Percentiles rank a stretch among this genome's conserved stretches.
Conservation (phyloP, 192 early-diverging fungal genomes). For the Gonapodya sp. region DNA sequence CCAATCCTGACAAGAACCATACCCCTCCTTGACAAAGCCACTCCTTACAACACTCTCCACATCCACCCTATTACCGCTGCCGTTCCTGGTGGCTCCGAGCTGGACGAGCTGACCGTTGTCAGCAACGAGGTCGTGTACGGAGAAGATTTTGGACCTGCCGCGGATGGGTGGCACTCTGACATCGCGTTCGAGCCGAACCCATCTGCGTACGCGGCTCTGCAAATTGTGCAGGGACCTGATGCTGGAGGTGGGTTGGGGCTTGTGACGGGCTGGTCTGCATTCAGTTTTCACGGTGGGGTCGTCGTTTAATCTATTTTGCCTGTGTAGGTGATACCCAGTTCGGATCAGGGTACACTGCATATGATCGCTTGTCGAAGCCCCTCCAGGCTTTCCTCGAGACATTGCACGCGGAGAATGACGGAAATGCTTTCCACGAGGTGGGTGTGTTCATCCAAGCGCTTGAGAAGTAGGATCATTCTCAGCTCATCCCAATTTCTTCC, state of each 20-base stretch:
- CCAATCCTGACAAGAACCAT: not conserved
- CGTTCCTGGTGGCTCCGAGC: not conserved
- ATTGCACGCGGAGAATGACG: slow-evolving; percentile 30
- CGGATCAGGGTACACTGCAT: slow-evolving; percentile 27
- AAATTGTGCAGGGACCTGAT: slow-evolving; percentile 34
- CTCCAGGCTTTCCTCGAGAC: slow-evolving; percentile 21
- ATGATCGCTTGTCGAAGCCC: slow-evolving; percentile 24
- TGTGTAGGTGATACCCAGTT: slow-evolving; percentile 33
- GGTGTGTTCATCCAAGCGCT: slow-evolving; percentile 42
- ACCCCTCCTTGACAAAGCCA: not conserved
- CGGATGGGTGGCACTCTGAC: slow-evolving; percentile 37
- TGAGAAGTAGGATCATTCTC: no score
- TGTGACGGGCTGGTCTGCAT: no score
- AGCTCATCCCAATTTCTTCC: slow-evolving; percentile 39
- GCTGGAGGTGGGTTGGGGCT: slow-evolving; percentile 48
- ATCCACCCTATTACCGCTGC: slow-evolving; percentile 12
- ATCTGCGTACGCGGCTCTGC: slow-evolving; percentile 38
- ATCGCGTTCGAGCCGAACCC: slow-evolving; percentile 47
- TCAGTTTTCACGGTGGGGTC: slow-evolving; percentile 52
- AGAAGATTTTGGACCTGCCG: not conserved
- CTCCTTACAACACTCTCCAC: slow-evolving; percentile 13
- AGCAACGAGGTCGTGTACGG: not conserved
- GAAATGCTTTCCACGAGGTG: slow-evolving; percentile 38
- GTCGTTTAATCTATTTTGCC: slow-evolving; percentile 41
- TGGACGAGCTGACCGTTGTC: not conserved